These are phyloP conservation scores for Leucoagaricus sp. DNA, from an alignment of 1,284 basidiomycete genomes.

Conservation along the genomic window DNA sequence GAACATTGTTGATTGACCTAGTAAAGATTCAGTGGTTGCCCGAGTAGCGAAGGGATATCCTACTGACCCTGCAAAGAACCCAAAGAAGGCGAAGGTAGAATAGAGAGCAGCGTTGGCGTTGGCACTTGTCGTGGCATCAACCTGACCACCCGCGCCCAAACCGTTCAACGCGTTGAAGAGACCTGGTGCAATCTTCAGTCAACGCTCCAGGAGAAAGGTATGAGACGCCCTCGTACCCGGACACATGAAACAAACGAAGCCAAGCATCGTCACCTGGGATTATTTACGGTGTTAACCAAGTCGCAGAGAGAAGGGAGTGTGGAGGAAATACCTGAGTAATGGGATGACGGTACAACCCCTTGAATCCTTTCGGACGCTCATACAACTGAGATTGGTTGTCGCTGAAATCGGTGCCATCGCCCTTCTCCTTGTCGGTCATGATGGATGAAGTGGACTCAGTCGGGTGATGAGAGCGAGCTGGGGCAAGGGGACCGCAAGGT, in stretches of 20 bases:
- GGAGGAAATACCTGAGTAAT: conserved; percentile 36
- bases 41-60: conserved; percentile 9
- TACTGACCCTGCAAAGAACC: conserved; percentile 65
- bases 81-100: conserved; percentile 63
- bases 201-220: no score
- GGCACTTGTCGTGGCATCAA: conserved; percentile 59
- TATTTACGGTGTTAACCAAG: not conserved
- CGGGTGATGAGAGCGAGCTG: not conserved
- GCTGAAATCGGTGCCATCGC: conserved; percentile 17
- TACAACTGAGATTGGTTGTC: conserved; percentile 22
- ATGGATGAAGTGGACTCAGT: not conserved
- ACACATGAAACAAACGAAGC: conserved; percentile 70
- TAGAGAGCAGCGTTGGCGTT: conserved; percentile 71
- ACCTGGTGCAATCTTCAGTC: conserved; percentile 28
- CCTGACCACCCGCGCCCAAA: conserved; percentile 72
- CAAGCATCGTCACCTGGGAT: conserved; percentile 50
- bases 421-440: conserved; percentile 20
- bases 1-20: conserved; percentile 71
- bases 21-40: conserved; percentile 2
- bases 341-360: conserved; percentile 44
- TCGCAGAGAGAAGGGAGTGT: not conserved
- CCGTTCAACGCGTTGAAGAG: conserved; percentile 63
- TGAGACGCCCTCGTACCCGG: conserved; percentile 40
- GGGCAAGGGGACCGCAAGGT: conserved; percentile 1
- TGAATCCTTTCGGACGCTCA: conserved; percentile 36